Evolutionary conservation across 2,329 filamentous ascomycete species (phyloP), one percentile per base, ranked within the genome.

Genomic region (Parasarocladium wereldwijsianum): DNA sequence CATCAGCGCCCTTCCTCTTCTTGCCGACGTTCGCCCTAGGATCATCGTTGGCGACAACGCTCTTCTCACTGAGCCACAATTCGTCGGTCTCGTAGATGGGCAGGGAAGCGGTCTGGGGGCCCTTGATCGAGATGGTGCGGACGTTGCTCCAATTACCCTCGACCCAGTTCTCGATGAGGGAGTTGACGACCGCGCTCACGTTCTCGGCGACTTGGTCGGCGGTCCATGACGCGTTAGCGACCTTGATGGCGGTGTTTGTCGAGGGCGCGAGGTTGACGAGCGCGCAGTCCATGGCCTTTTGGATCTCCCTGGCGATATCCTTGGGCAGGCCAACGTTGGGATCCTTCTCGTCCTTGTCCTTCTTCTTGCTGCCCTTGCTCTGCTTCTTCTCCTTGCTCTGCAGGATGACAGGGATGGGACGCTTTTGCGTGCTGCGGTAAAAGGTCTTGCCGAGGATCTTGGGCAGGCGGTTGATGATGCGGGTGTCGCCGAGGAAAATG

Each of bases 31-130:
- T 74, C 40, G 67, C 54, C 56, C 66, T 68, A 42, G 59, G 46
- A 41, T 63, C 64, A 21, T 65, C 60, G 38, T 65, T 58, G 20
- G 90, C 60, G 6, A 93, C 72, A 46, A 78, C 71, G 37, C 83
- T 76, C 36, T 73, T 66, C 36, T 77, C 70, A 40, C 90, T 81
- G 11, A 77, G 55, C 85, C 90, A 98, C 39, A 98, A 64, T 64
- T 94, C 85, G 42, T 85, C 78, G 4, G 87, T 81, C 48, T 93
- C 60, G 82, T 85, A 98, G 49, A 98, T 76, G n/a, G 90, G 90
- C 46, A 98, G 65, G 7, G 87, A 80, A 36, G 76, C 78, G 4
- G 87, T 93, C 47, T 82, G 75, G 17, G 83, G 78, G 3, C 84
- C 83, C 66, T 96, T 98, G 62, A 98, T 66, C 54, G 93, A 85